Evolutionary conservation across 2,329 filamentous ascomycete species (phyloP), one percentile per base, ranked within the genome.

Genomic region (Calonectria montana): DNA sequence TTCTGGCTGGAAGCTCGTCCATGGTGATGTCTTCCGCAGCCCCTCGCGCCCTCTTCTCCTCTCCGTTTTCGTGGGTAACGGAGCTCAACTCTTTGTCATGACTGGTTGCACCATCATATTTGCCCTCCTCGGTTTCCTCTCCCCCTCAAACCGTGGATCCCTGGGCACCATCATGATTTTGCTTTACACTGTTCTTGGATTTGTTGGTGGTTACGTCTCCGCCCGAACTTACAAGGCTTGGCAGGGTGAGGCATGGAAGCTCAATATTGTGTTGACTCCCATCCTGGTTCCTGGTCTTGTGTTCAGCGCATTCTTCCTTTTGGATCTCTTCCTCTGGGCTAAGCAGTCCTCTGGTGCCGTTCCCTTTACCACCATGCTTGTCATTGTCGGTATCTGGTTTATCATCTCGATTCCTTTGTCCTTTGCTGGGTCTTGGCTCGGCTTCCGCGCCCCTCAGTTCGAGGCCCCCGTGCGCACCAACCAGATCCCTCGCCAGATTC

Each of bases 41-140:
- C 97, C 97, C 4, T 91, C 92, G 75, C 92, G 94, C 72, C 94
- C 96, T 1, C 88, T 99, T 31, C 87, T 98, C 16, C 89, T 99
- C 23, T 96, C 96, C 68, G 88, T 99, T 8, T 89, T 99, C 74
- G 89, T 98, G 48, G 97, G 97, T 70, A 98, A 97, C 81, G 97
- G 97, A 73, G 95, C 94, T 13, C 97, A 99, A 84, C 91, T 99
- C 4, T 98, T 99, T 83, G 95, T 97, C 82, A 99, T 99, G 96
- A 94, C 96, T 2, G 97, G 95, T 37, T 92, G 96, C 80, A 98
- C 97, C 59, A 98, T 99, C 79, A 91, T 91, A 27, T 98, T 99
- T 80, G 97, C 97, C 0, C 91, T 98, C 10, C 89, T 99, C 55
- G 97, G 97, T 35, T 98, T 99, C 85, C 88, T 99, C 16, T 98